Base-by-base conservation (phyloP, 148 eudicot species). In the Agrostemma githago region DNA sequence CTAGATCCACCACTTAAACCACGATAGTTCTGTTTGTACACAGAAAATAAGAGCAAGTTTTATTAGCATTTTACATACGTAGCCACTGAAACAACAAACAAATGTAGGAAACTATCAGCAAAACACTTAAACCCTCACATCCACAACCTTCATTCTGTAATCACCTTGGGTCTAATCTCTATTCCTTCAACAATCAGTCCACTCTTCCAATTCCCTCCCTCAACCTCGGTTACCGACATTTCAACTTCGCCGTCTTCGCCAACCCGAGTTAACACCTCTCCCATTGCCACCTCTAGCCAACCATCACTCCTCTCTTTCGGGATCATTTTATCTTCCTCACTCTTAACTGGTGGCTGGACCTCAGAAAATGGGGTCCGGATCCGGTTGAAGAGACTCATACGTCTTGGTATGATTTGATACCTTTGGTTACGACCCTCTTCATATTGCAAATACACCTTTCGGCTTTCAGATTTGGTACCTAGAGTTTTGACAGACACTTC, bases 281-380 rank as follows among this genome's bases (percentile, higher is more conserved):
- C 96, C 54, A 90, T 70, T 74, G 87, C 79, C 12, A 87, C 42
- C 74, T 92, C 97, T 72, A 80, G 51, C 97, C 97, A 92, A 39
- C 86, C 89, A 41, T 92, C 96, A 8, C 56, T 57, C 74, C 97
- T 85, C 69, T 0, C 34, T 71, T 72, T 83, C 0, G 90, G 89
- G 16, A 74, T 58, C 43, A 61, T 64, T 3, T 51, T 61, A 7
- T 74, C 77, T 7, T 56, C 54, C 7, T 69, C 77, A 16, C n/a
- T 44, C 40, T 65, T n/a, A 8, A 6, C 2, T 6, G 73, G 2
- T 2, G 43, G 65, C 48, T 38, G 73, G 9, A 48, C 14, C 71
- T 78, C 51, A 4, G 59, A 38, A 62, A 66, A 12, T 3, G 56
- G 66, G 2, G 62, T 26, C 44, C 68, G 75, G 15, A 43, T 42